Base-by-base conservation (phyloP, 2,329 filamentous ascomycete species). In the Gaeumannomyces sp. region DNA sequence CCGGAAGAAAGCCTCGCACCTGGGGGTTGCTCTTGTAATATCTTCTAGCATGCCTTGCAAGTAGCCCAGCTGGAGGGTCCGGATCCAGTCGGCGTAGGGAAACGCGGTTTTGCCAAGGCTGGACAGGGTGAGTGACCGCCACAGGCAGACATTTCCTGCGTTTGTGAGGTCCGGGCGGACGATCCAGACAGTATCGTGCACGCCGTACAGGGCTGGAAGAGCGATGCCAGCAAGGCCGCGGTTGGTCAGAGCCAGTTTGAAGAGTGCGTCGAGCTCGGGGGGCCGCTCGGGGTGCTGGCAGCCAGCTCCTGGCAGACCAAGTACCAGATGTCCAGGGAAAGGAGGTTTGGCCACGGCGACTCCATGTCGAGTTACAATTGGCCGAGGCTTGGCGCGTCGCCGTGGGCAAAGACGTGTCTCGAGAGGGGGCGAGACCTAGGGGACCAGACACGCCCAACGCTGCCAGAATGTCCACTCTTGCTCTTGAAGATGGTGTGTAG, bases 61-160 rank as follows among this genome's bases (percentile, higher is more conserved):
- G 70, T 89, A 85, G 64, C 85, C 79, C 13, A 92, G 80, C 68
- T 89, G 85, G 53, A 92, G 78, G 31, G 81, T 79, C 65, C 83
- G 85, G 64, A 92, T 83, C 74, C 89, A 91, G 53, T 84, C 80
- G 70, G 85, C 89, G 72, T 93, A 93, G 0, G 89, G 88, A 67
- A 86, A 89, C 25, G 85, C 76, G 0, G 89, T 90, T 68, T 78
- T 76, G 29, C 81, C 84, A 59, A 88, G 75, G 65, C 86, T 86
- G 11, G 89, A 92, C 10, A 86, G 77, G 65, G 90, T 83, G 68
- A 92, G 84, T 2, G 87, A 87, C 62, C 84, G 83, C 89, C 89
- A 92, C 61, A 90, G 74, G 8, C 84, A 80, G 2, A 85, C 84
- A 22, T n/a, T 56, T 4, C 13, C 22, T 13, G 22, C 28, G 22